phyloP scores from a whole-genome alignment of 108 stramenopile genomes.

The Aurantiochytrium sp. region DNA sequence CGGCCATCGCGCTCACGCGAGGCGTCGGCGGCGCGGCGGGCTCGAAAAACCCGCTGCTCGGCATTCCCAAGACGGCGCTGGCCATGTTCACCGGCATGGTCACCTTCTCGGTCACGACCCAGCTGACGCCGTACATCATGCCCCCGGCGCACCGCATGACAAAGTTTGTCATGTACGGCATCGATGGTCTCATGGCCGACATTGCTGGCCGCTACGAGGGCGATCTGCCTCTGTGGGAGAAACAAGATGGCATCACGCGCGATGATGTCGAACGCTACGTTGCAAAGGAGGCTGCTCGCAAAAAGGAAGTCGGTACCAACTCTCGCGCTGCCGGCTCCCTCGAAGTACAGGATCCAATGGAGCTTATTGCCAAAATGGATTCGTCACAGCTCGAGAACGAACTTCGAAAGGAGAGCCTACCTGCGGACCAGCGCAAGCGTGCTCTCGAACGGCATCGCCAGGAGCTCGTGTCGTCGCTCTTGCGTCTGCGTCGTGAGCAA shows the following conservation, averaged over 20 bases:
- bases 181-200: background rate
- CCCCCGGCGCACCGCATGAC: background rate
- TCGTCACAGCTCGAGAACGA: background rate
- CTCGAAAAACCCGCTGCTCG: background rate
- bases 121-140: background rate
- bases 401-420: background rate
- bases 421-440: background rate
- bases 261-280: background rate
- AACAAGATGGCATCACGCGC: background rate
- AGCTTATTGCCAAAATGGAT: background rate
- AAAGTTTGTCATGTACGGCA: background rate
- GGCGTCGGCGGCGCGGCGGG: background rate
- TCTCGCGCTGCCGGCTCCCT: background rate
- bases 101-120: background rate
- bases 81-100: slow-evolving; percentile 2
- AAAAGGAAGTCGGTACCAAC: background rate
- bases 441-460: background rate
- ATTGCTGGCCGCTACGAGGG: background rate
- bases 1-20: background rate
- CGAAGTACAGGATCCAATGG: background rate
- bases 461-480: background rate
- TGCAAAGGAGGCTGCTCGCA: background rate
- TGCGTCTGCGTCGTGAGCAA: background rate
- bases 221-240: slow-evolving; percentile 6
- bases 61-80: background rate